A percentile compares a stretch with the other conserved stretches of the same genome.
Conservation (phyloP, 2,329 filamentous ascomycete species). For the Sphaerulina vaccinii region DNA sequence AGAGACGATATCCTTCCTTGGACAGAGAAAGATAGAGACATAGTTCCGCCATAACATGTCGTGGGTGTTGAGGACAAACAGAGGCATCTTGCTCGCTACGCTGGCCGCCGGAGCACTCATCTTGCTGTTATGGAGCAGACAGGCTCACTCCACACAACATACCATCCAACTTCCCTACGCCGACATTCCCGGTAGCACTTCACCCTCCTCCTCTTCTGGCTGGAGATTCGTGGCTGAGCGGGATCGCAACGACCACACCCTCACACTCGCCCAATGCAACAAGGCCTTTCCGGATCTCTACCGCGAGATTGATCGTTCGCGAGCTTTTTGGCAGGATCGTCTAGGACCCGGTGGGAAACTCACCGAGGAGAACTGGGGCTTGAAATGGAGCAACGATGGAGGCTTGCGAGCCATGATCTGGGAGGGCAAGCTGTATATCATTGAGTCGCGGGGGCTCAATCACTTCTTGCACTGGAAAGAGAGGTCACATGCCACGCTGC, state of each 20-base stretch:
- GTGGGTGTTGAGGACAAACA: neutral
- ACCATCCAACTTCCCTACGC: neutral
- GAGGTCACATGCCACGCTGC: slow-evolving; percentile 43
- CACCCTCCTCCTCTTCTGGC: neutral
- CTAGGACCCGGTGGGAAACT: slow-evolving; percentile 25
- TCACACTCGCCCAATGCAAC: slow-evolving; percentile 34
- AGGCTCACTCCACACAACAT: neutral
- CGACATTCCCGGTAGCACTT: neutral
- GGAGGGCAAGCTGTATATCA: slow-evolving; percentile 39
- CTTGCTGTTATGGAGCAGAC: slow-evolving; percentile 2
- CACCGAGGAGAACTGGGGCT: slow-evolving; percentile 31
- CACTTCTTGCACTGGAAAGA: slow-evolving; percentile 33
- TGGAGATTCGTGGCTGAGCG: slow-evolving; percentile 24
- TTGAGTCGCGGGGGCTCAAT: slow-evolving; percentile 36
- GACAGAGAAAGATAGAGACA: no score
- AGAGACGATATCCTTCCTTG: no score
- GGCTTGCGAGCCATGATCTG: slow-evolving; percentile 41
- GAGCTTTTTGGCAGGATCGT: slow-evolving; percentile 27
- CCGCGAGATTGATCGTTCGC: slow-evolving; percentile 36
- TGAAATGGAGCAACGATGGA: slow-evolving; percentile 35
- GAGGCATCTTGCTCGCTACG: slow-evolving; percentile 9
- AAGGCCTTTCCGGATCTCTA: slow-evolving; percentile 37
- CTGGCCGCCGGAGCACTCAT: neutral
- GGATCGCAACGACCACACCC: slow-evolving; percentile 35
- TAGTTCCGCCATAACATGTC: neutral